phyloP scores from a whole-genome alignment of 352 stramenopile genomes.

The Phytopythium helicoides region DNA sequence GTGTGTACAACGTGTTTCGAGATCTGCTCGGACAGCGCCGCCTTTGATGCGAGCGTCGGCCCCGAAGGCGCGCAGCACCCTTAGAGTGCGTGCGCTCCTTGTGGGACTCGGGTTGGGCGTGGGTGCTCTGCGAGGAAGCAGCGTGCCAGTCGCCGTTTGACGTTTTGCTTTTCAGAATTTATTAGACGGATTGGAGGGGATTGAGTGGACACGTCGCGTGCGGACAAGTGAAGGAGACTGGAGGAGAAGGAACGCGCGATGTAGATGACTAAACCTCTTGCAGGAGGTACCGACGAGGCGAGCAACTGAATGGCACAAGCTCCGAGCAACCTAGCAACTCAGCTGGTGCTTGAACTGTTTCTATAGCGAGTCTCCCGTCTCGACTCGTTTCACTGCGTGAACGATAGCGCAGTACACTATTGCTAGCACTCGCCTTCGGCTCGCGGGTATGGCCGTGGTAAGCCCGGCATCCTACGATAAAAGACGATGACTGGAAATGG shows the following conservation, averaged over 20 bases:
- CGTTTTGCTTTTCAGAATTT: not conserved
- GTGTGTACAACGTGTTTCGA: conserved; percentile 78
- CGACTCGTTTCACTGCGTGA: too few relatives aligned
- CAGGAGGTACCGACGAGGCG: conserved; percentile 2
- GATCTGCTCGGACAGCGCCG: conserved; percentile 30
- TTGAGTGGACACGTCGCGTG: not conserved
- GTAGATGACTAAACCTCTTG: conserved; percentile 4
- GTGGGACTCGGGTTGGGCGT: not conserved
- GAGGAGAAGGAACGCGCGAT: not conserved
- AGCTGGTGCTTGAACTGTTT: not conserved
- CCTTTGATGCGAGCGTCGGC: conserved; percentile 7
- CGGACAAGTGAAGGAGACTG: not conserved
- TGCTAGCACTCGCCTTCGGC: too few relatives aligned
- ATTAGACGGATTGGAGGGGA: conserved; percentile 3
- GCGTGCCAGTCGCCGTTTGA: not conserved
- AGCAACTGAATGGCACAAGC: not conserved
- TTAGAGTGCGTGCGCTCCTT: not conserved
- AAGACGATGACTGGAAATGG: too few relatives aligned
- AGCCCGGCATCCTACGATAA: too few relatives aligned
- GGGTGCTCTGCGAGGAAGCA: not conserved
- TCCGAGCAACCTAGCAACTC: not conserved
- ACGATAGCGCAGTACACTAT: not conserved
- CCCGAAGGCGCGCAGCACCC: conserved; percentile 2
- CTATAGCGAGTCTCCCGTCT: not conserved
- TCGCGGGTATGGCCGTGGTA: too few relatives aligned